Base-by-base conservation (phyloP, 176 grass and related monocot genomes). In the Saccharum officinarum region DNA sequence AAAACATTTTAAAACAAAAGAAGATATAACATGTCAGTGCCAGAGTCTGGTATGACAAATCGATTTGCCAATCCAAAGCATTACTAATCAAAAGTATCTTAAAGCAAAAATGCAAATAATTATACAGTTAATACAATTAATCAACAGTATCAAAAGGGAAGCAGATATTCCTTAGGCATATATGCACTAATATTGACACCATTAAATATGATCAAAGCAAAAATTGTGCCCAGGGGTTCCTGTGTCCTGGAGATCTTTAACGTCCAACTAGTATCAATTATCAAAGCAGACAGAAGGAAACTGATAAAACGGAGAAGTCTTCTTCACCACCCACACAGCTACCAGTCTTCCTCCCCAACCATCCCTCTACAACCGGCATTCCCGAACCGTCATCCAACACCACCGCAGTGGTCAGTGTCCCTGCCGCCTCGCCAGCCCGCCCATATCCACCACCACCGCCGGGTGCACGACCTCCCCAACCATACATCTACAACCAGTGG, bases 1-100 rank as follows among this genome's bases (percentile, higher is more conserved):
- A 85, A 67, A 87, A 80, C n/a, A 87, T 84, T 90, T 79, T 40
- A 49, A 84, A 42, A 84, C n/a, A 81, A 80, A 67, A 55, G 49
- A 3, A 52, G 15, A 72, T 67, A 47, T 41, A 57, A 4, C 13
- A 61, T 55, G 62, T 84, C 69, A 93, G 54, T 49, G 34, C 8
- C 46, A 72, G 13, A n/a, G n/a, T 18, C 37, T 3, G 20, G 73
- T 59, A 34, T 50, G 10, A 41, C 6, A 61, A 78, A 41, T 6
- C 2, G 0, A 60, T 82, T 79, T 59, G 44, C 70, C 33, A 41
- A 40, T 61, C 78, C 36, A 78, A 78, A 88, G 42, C 4, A 62
- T 36, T 33, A 78, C 22, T 44, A 54, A 55, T 18, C 47, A 77
- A 66, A 72, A 34, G 8, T 20, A 50, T 77, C 28, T n/a, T 15